Percentiles rank a stretch among this genome's conserved stretches.
phyloP scores from a whole-genome alignment of 345 rosid species.

The Ceriops decandra region DNA sequence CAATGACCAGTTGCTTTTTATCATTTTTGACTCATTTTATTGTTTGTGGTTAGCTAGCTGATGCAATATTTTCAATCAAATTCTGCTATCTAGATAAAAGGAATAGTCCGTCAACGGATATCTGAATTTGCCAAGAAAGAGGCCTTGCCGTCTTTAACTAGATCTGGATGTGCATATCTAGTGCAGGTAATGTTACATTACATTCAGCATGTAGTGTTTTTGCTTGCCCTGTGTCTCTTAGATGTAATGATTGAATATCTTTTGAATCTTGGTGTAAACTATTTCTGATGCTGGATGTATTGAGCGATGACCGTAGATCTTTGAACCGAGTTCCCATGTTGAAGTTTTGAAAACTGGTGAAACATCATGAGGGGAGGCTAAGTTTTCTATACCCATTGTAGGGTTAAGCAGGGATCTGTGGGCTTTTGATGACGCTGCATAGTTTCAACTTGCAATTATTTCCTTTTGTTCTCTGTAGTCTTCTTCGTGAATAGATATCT shows the following conservation, averaged over 20 bases:
- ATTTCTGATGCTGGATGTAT: conserved; percentile 1
- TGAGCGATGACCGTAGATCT: not conserved
- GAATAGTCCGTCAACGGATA: conserved; percentile 85
- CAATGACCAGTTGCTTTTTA: conserved; percentile 15
- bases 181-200: conserved; percentile 59
- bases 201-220: not conserved
- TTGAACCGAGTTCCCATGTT: not conserved
- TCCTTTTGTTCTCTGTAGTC: no score
- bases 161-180: conserved; percentile 95
- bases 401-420: not conserved
- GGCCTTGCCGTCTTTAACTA: conserved; percentile 84
- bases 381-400: not conserved
- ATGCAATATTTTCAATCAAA: conserved; percentile 10
- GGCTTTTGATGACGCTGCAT: no score
- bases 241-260: conserved; percentile 3
- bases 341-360: not conserved
- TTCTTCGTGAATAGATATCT: no score
- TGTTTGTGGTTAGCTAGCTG: conserved; percentile 2
- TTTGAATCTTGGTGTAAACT: not conserved
- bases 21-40: not conserved
- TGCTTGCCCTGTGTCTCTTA: conserved; percentile 1
- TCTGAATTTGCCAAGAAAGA: conserved; percentile 87
- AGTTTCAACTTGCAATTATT: no score
- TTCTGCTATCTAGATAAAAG: conserved; percentile 54
- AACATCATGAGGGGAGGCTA: conserved; percentile 1